A percentile compares a stretch with the other conserved stretches of the same genome.
These are phyloP conservation scores for Flaveria robusta DNA, from an alignment of 129 eudicot genomes.

Conservation along the genomic window DNA sequence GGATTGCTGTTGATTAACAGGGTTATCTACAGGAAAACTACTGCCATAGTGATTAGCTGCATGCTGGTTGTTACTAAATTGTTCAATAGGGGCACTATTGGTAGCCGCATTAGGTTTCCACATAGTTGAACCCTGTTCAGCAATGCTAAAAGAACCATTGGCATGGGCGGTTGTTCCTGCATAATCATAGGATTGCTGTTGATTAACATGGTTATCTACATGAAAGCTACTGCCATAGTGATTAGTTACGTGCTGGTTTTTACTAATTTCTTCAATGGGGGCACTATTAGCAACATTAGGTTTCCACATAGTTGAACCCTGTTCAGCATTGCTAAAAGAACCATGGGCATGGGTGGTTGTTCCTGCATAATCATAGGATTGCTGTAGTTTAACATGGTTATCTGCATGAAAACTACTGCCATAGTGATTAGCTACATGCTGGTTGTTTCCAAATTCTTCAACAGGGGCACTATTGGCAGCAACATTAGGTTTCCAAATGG, in stretches of 20 bases:
- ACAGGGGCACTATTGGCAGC: conserved; percentile 23
- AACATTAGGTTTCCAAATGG: conserved; percentile 48
- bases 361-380: conserved; percentile 41
- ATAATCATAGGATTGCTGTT: conserved; percentile 46
- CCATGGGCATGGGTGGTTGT: conserved; percentile 33
- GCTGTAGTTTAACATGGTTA: conserved; percentile 54
- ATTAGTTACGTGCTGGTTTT: conserved; percentile 39
- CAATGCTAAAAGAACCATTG: conserved; percentile 31
- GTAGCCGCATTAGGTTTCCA: conserved; percentile 48
- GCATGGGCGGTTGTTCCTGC: conserved; percentile 43
- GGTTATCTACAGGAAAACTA: conserved; percentile 35
- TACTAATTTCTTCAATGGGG: conserved; percentile 23
- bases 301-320: conserved; percentile 45
- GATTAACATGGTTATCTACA: conserved; percentile 44
- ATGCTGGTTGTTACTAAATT: conserved; percentile 36
- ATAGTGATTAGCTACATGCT: conserved; percentile 34
- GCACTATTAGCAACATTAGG: conserved; percentile 34
- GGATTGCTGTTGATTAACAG: conserved; percentile 50
- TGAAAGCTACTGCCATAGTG: conserved; percentile 28
- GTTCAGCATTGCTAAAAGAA: conserved; percentile 41
- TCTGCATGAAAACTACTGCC: conserved; percentile 28
- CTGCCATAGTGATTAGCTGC: conserved; percentile 33
- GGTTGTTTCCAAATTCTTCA: conserved; percentile 34
- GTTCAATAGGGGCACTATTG: conserved; percentile 23
- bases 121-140: conserved; percentile 38